Percentiles rank a stretch among this genome's conserved stretches.
Evolutionary conservation across 495 filamentous ascomycete genomes (phyloP).

Genomic region (Penicillium roqueforti): DNA sequence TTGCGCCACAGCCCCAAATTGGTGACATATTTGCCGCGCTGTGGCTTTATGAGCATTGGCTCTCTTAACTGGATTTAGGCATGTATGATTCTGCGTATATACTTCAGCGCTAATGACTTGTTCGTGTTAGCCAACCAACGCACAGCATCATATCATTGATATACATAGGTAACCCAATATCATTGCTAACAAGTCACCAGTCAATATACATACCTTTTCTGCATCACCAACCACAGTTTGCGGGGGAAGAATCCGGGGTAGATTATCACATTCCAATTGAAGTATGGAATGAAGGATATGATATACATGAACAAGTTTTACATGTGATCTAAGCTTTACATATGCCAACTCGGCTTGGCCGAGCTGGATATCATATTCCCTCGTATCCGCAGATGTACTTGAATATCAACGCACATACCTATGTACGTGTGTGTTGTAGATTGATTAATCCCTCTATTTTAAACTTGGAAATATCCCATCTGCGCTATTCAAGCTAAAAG

Average conservation of each 20-base stretch:
- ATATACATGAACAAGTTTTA: background rate
- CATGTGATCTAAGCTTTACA: no score
- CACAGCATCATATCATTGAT: background rate
- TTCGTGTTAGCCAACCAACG: background rate
- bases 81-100: background rate
- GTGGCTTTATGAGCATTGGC: background rate
- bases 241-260: background rate
- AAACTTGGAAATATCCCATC: background rate
- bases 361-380: background rate
- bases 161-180: background rate
- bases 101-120: background rate
- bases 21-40: background rate
- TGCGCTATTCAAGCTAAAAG: background rate
- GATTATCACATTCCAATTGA: background rate
- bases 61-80: background rate
- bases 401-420: background rate
- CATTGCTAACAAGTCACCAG: background rate
- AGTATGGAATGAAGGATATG: background rate
- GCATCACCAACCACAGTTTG: background rate
- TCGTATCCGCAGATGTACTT: background rate
- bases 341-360: no score
- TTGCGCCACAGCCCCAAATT: slow-evolving; percentile 21
- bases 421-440: background rate
- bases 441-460: background rate
- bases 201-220: background rate